Evolutionary conservation across 352 stramenopile genomes (phyloP), one percentile per base, ranked within the genome.

Genomic region (Phytopythium chamaehyphon): DNA sequence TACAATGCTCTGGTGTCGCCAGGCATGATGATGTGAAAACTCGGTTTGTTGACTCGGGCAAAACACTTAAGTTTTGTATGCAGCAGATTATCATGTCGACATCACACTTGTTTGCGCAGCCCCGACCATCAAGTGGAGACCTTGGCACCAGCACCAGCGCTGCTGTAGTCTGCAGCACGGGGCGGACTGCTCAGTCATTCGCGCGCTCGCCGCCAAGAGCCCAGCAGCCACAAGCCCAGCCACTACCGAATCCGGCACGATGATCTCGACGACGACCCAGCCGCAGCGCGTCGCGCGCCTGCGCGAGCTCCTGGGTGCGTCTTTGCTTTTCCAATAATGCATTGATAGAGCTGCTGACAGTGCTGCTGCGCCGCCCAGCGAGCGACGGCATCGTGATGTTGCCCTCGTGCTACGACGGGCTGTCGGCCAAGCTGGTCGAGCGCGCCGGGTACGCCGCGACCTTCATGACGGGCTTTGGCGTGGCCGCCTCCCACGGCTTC

Each of bases 391-490:
- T 97, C 76, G 51, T 87, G 48, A 14, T 86, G 38, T 90, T 97
- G 59, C 90, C 93, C 8, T 97, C 84, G 53, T 97, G 86, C 66
- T 97, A 90, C 58, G 90, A 98, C 66, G 93, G 90, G 3, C 62
- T 97, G 36, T 94, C 73, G 1, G 90, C 90, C 46, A 91, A 89
- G 24, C 73, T 97, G 22, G 83, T 97, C 18, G 81, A 91, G 45
- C 74, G 83, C 36, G 81, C 86, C 19, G 70, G 69, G 63, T 98
- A 97, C 61, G 66, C 91, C 26, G 71, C 86, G 19, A 95, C 88
- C 7, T 98, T 98, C 64, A 97, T 97, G 89, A 96, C 88, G 39
- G 91, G 91, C 36, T 98, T 97, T 73, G 87, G 87, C 48, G 88
- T 97, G 8, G 93, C 86, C 31, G 90, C 82, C 16, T 76, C 71